phyloP scores from a whole-genome alignment of 1,139 yeast genomes.

The Taphrina betulina region DNA sequence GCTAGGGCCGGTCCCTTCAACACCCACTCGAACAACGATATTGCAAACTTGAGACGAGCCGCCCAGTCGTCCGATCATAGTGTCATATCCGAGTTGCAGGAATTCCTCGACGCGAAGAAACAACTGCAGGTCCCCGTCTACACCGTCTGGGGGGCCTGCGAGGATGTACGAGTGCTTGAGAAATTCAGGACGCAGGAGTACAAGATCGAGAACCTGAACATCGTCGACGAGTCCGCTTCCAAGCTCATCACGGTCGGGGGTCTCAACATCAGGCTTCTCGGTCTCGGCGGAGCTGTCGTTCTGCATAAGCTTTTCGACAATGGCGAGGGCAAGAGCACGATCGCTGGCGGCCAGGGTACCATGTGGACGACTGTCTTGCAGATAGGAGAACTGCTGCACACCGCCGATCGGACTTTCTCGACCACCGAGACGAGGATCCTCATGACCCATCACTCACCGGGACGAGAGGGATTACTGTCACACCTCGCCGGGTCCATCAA shows the following conservation, averaged over 20 bases:
- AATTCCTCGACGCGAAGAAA: constrained; percentile 53
- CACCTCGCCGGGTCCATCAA: constrained; percentile 66
- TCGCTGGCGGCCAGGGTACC: constrained; percentile 71
- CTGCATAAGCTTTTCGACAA: constrained; percentile 68
- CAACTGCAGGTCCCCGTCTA: constrained; percentile 64
- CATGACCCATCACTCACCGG: constrained; percentile 66
- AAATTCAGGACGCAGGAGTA: constrained; percentile 59
- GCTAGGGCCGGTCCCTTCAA: constrained; percentile 25
- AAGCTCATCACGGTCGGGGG: constrained; percentile 46
- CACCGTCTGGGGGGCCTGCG: constrained; percentile 72
- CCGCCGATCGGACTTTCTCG: constrained; percentile 48
- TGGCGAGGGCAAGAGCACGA: constrained; percentile 51
- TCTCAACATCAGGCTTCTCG: constrained; percentile 57
- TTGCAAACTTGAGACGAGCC: constrained; percentile 47
- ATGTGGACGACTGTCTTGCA: constrained; percentile 74
- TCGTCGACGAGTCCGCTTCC: constrained; percentile 57
- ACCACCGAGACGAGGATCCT: constrained; percentile 58
- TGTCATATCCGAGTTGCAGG: constrained; percentile 54
- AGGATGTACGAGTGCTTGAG: constrained; percentile 65
- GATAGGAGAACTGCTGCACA: constrained; percentile 61
- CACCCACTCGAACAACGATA: constrained; percentile 44
- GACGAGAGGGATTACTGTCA: constrained; percentile 64
- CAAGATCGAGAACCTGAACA: constrained; percentile 55
- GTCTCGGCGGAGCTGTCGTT: constrained; percentile 70
- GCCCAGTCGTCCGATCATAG: constrained; percentile 36